Percentiles rank a stretch among this genome's conserved stretches.
Conservation (phyloP, 1,284 basidiomycete genomes). For the Melampsora americana region DNA sequence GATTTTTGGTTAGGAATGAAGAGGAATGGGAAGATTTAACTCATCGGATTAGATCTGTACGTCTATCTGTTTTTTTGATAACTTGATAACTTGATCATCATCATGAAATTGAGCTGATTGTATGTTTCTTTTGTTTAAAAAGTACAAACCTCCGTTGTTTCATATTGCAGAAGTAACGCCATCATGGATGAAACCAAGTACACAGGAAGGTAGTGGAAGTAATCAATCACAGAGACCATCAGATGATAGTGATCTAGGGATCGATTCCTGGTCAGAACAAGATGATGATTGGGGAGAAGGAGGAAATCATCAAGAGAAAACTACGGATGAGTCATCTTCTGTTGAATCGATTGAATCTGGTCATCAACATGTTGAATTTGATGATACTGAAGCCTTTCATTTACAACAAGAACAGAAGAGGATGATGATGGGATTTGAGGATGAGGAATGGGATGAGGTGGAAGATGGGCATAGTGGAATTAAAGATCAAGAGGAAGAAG, state of each 20-base stretch:
- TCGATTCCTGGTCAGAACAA: slow-evolving; percentile 39
- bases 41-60: slow-evolving; percentile 56
- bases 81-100: too few species aligned
- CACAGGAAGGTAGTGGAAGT: not conserved
- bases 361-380: not conserved
- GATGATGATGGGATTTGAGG: slow-evolving; percentile 15
- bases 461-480: not conserved
- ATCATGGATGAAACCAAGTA: slow-evolving; percentile 21
- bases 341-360: not conserved
- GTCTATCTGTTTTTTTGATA: not conserved
- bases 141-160: slow-evolving; percentile 39
- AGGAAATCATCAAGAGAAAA: not conserved
- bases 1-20: slow-evolving; percentile 80
- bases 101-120: not conserved
- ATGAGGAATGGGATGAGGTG: slow-evolving; percentile 29
- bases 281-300: slow-evolving; percentile 32
- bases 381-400: too few species aligned
- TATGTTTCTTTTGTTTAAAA: too few species aligned
- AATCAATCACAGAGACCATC: slow-evolving; percentile 27
- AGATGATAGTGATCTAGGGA: slow-evolving; percentile 36
- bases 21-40: slow-evolving; percentile 79
- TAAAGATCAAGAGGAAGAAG: too few species aligned
- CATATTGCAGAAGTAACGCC: slow-evolving; percentile 37
- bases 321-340: not conserved
- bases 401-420: not conserved